A percentile compares a stretch with the other conserved stretches of the same genome.
These are phyloP conservation scores for Pelargonium cotyledonis DNA, from an alignment of 441 rosid genomes.

Conservation along the genomic window DNA sequence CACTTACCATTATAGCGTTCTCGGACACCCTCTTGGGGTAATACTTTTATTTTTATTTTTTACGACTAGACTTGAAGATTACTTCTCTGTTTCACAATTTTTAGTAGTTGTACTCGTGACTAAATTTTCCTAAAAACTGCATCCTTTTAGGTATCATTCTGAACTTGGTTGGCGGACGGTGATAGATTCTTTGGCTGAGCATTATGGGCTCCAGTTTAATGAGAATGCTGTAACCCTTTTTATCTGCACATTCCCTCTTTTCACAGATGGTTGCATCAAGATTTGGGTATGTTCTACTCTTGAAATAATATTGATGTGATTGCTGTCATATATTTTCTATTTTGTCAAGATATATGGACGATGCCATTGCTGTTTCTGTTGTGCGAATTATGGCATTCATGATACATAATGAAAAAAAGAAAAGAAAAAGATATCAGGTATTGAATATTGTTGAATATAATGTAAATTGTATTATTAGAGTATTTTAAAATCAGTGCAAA, in stretches of 20 bases:
- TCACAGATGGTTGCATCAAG: slow-evolving; percentile 73
- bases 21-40: slow-evolving; percentile 90
- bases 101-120: neutral
- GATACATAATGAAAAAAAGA: neutral
- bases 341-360: neutral
- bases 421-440: neutral
- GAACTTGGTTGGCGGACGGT: slow-evolving; percentile 87
- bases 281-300: slow-evolving; percentile 63
- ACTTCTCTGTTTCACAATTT: neutral
- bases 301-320: slow-evolving; percentile 12
- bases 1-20: slow-evolving; percentile 68
- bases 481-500: too few species aligned
- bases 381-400: neutral
- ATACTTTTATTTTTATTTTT: slow-evolving; percentile 17
- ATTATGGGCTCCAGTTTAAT: slow-evolving; percentile 74
- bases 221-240: slow-evolving; percentile 57
- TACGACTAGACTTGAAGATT: neutral
- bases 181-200: slow-evolving; percentile 65
- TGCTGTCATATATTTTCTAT: slow-evolving; percentile 7
- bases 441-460: neutral
- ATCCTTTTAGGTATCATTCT: slow-evolving; percentile 69
- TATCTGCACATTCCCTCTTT: slow-evolving; percentile 61
- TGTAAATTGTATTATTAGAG: neutral
- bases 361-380: neutral
- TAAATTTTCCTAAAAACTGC: neutral